Evolutionary conservation across 2,329 filamentous ascomycete species (phyloP), one percentile per base, ranked within the genome.

Genomic region (Fusarium sp.): DNA sequence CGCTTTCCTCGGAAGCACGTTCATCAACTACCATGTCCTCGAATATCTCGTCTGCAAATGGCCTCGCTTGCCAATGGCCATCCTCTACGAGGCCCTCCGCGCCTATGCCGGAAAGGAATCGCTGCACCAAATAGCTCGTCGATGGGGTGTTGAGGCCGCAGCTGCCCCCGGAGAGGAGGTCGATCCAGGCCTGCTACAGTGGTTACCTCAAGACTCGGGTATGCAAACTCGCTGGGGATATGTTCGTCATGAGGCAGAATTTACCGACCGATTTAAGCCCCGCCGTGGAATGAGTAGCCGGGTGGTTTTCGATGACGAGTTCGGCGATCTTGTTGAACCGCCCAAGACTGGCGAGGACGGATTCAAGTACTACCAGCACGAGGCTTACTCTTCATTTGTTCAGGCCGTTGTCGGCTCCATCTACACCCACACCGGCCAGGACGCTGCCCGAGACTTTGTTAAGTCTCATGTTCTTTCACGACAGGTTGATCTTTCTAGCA

Each of bases 131-230:
- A 87, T 98, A 71, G 89, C 92, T 18, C 85, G 87, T 68, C 92
- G 96, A 82, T 99, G 96, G 96, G 96, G 96, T 82, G 90, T 98
- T 18, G 95, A 98, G 79, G 83, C 86, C 45, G 95, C 93, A n/a
- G 93, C 92, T 14, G 91, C 90, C 22, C 96, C 96, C 1, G 96
- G 95, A 53, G 89, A 89, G 63, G 95, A 98, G 82, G 95, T 98
- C 59, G 96, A 99, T 79, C 91, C 95, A 0, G 96, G 95, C 8
- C 85, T 97, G 57, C 85, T 99, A 66, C 96, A 98, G 79, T 97
- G 94, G 85, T 83, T 83, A 81, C 82, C 82, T 78, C 80, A 86
- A 56, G 74, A 83, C 8, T 77, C 85, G 22, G 77, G 84, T 24
- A 77, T 82, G 52, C 80, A 83, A 79, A 84, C 77, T 67, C 84